A percentile compares a stretch with the other conserved stretches of the same genome.
phyloP scores from a whole-genome alignment of 179 eudicot species.

The Silene vulgaris region DNA sequence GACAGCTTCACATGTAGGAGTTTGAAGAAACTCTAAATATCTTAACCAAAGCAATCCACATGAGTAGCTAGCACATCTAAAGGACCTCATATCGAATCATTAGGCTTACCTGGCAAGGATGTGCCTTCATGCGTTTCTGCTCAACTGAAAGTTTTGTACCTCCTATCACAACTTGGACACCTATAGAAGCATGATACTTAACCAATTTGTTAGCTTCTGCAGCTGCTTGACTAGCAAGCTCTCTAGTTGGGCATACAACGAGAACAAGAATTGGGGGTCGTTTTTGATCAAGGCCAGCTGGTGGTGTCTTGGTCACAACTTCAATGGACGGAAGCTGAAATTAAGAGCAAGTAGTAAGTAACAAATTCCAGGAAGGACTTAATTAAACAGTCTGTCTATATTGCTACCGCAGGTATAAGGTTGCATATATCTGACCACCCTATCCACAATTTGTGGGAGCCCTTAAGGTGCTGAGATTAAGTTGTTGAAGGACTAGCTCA shows the following conservation, averaged over 20 bases:
- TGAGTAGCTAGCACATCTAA: not conserved
- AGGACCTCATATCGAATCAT: not conserved
- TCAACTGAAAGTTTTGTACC: constrained; percentile 78
- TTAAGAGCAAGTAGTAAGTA: constrained; percentile 4
- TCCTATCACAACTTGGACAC: constrained; percentile 93
- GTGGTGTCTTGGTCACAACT: constrained; percentile 57
- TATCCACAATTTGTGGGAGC: no score
- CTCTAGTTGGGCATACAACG: constrained; percentile 89
- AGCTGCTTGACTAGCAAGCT: constrained; percentile 93
- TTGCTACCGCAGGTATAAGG: no score
- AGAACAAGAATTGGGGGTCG: constrained; percentile 80
- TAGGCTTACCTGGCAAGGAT: constrained; percentile 78
- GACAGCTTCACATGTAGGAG: not conserved
- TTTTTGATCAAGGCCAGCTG: constrained; percentile 52
- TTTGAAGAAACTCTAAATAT: not conserved
- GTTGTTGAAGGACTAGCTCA: not conserved
- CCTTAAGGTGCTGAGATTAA: no score
- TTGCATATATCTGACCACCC: no score
- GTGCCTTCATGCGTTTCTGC: constrained; percentile 75
- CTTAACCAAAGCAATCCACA: not conserved
- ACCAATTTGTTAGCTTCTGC: constrained; percentile 69
- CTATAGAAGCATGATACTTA: constrained; percentile 82
- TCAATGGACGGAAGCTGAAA: constrained; percentile 98
- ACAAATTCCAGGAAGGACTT: not conserved
- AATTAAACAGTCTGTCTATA: no score